Evolutionary conservation across 805 yeast genomes (phyloP).

Genomic region (Starmerella cellae): DNA sequence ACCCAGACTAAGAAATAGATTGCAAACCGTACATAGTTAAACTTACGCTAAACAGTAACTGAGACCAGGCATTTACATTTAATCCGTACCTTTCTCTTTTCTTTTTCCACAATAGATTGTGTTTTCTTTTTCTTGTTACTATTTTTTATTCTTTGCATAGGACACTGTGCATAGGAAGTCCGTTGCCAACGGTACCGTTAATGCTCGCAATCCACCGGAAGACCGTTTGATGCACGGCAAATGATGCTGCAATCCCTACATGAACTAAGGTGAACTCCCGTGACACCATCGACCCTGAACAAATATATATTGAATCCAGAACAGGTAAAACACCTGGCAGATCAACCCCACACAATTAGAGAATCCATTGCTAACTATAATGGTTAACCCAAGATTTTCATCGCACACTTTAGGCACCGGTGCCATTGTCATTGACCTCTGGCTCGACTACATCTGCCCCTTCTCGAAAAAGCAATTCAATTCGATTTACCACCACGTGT

Average conservation of each 20-base stretch:
- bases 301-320: not conserved
- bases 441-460: constrained; percentile 42
- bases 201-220: too few species aligned
- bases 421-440: constrained; percentile 19
- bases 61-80: too few species aligned
- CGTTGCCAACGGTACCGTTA: too few species aligned
- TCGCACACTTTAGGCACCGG: constrained; percentile 20
- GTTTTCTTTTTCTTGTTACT: too few species aligned
- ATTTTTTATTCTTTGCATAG: too few species aligned
- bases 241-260: not conserved
- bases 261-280: not conserved
- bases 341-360: not conserved
- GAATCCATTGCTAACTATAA: too few species aligned
- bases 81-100: too few species aligned
- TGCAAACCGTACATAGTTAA: not conserved
- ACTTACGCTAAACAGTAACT: too few species aligned
- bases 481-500: constrained; percentile 37
- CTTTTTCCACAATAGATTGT: too few species aligned
- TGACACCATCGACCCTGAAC: not conserved
- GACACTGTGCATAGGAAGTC: too few species aligned
- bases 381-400: constrained; percentile 19
- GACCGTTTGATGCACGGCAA: not conserved
- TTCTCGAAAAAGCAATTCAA: constrained; percentile 53
- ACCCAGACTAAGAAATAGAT: constrained; percentile 3
- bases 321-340: too few species aligned